Evolutionary conservation across 2,329 filamentous ascomycete species (phyloP).

Genomic region (Coniochaeta pulveracea): DNA sequence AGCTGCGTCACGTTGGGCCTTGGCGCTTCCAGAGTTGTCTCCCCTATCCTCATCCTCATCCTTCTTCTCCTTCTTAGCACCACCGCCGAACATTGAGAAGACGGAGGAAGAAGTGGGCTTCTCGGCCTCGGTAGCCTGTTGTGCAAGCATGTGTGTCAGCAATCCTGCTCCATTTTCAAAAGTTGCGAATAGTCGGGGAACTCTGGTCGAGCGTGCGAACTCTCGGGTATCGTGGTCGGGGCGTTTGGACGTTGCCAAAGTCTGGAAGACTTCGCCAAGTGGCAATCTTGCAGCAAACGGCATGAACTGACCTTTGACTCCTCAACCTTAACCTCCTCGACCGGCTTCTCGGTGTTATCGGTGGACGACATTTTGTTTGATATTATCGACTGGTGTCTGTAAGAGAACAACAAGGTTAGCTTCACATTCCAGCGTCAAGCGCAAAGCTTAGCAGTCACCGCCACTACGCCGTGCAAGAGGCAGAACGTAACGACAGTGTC

Average conservation of each 20-base stretch:
- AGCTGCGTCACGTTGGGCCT: conserved; percentile 54
- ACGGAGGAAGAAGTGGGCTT: conserved; percentile 50
- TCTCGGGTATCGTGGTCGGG: too few species aligned
- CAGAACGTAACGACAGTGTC: too few species aligned
- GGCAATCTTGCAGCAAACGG: too few species aligned
- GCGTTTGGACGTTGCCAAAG: too few species aligned
- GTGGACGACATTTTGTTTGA: conserved; percentile 20
- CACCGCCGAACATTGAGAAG: conserved; percentile 98
- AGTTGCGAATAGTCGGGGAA: too few species aligned
- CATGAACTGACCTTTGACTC: conserved; percentile 4
- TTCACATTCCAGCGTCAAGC: too few species aligned
- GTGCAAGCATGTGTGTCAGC: conserved; percentile 1
- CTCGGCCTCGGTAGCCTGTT: conserved; percentile 10
- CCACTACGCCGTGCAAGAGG: too few species aligned
- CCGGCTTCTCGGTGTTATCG: conserved; percentile 21
- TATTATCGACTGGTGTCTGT: too few species aligned
- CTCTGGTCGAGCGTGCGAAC: too few species aligned
- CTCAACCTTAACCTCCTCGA: conserved; percentile 19
- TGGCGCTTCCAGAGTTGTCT: conserved; percentile 81
- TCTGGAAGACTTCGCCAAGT: background rate
- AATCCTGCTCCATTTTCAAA: too few species aligned
- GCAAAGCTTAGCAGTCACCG: too few species aligned
- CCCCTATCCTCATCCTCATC: conserved; percentile 68
- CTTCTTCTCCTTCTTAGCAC: conserved; percentile 95
- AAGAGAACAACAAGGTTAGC: too few species aligned